Percentiles rank a stretch among this genome's conserved stretches.
Evolutionary conservation across 1,139 yeast species (phyloP).

Genomic region (Pichia sp.): DNA sequence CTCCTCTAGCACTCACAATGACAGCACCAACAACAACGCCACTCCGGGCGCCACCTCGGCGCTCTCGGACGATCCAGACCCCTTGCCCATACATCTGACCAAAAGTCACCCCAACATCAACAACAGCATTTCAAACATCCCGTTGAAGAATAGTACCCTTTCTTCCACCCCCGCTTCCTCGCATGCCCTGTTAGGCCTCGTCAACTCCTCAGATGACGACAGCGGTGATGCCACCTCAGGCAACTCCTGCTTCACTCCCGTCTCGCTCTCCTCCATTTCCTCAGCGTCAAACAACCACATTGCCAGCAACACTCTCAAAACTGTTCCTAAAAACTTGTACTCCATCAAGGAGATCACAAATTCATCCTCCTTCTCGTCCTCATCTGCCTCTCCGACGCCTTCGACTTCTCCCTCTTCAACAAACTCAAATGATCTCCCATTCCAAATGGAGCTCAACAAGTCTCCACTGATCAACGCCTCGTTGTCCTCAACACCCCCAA

Average conservation of each 20-base stretch:
- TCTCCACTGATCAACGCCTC: background rate
- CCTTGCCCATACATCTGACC: constrained; percentile 32
- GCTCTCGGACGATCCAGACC: constrained; percentile 31
- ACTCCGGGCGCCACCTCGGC: constrained; percentile 36
- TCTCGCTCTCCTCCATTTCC: constrained; percentile 9
- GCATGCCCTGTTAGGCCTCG: background rate
- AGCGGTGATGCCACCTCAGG: background rate
- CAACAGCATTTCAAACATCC: background rate
- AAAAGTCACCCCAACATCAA: constrained; percentile 37
- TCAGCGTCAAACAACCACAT: background rate
- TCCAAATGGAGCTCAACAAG: constrained; percentile 12
- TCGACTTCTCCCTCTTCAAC: constrained; percentile 8
- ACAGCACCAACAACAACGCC: constrained; percentile 34
- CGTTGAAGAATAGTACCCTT: background rate
- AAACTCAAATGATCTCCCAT: constrained; percentile 15
- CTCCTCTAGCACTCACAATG: constrained; percentile 28
- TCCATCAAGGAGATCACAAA: constrained; percentile 41
- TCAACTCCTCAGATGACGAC: background rate
- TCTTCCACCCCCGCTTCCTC: too few relatives aligned
- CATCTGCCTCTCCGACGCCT: constrained; percentile 6
- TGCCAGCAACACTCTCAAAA: background rate
- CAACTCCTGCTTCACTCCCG: constrained; percentile 2
- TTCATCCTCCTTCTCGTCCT: constrained; percentile 31
- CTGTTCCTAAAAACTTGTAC: constrained; percentile 29
- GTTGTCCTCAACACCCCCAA: constrained; percentile 1